Percentiles rank a stretch among this genome's conserved stretches.
phyloP scores from a whole-genome alignment of 768 basidiomycete species.

The Tricholomella constricta region DNA sequence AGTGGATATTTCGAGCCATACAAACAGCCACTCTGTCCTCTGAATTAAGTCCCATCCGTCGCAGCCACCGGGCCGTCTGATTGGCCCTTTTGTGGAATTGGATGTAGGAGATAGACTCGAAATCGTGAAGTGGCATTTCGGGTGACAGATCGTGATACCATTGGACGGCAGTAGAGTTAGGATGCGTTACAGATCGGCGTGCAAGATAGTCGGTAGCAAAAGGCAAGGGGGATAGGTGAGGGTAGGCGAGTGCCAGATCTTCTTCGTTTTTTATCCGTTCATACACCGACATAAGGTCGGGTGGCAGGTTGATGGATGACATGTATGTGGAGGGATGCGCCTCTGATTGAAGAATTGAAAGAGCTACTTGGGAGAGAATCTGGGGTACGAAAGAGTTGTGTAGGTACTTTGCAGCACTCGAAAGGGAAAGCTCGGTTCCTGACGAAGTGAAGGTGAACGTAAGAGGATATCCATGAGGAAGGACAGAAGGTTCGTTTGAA shows the following conservation, averaged over 20 bases:
- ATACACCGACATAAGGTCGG: conserved; percentile 27
- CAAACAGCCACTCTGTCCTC: conserved; percentile 50
- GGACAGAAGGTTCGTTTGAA: conserved; percentile 7
- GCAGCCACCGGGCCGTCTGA: conserved; percentile 44
- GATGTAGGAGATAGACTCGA: conserved; percentile 35
- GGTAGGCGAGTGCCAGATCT: conserved; percentile 22
- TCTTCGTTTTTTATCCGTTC: conserved; percentile 23
- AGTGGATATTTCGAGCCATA: conserved; percentile 41
- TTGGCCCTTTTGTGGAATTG: conserved; percentile 40
- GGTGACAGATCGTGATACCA: conserved; percentile 33
- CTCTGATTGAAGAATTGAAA: conserved; percentile 19
- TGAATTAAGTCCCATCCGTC: conserved; percentile 31
- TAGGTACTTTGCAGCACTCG: conserved; percentile 15
- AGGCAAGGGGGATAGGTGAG: conserved; percentile 20
- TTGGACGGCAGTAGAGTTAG: conserved; percentile 25
- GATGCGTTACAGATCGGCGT: conserved; percentile 23
- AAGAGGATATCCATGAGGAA: conserved; percentile 19
- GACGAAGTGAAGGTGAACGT: conserved; percentile 2
- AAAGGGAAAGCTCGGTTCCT: conserved; percentile 11
- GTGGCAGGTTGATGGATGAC: conserved; percentile 17
- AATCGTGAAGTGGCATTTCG: conserved; percentile 7
- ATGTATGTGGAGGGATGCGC: conserved; percentile 15
- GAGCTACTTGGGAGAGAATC: conserved; percentile 27
- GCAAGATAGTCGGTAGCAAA: conserved; percentile 34
- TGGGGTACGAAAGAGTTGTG: conserved; percentile 23